Evolutionary conservation across 148 eudicot species (phyloP), one percentile per base, ranked within the genome.

Genomic region (Spergularia bocconei): DNA sequence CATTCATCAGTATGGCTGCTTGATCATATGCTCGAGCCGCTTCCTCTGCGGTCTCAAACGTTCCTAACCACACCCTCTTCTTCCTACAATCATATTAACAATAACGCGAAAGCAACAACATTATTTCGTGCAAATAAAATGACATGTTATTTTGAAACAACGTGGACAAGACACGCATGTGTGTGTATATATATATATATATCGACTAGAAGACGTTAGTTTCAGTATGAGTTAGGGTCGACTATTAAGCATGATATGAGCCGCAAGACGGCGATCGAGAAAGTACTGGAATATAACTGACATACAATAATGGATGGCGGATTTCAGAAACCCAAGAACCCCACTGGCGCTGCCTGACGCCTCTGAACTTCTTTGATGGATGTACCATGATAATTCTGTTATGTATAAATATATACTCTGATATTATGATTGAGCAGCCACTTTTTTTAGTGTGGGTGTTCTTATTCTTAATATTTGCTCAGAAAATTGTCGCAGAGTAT

Each of bases 301-400:
- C 82, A 72, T 89, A 93, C 98, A 93, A 76, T 66, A 91, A 81
- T 69, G 98, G 98, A 58, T 93, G 98, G 80, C 96, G 96, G 73
- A 93, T 89, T 75, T 93, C 98, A 6, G 98, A 89, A 17, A 93
- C 98, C 98, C 98, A 93, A 21, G 98, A 93, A 72, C 98, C 98
- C 98, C 96, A 93, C 86, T 93, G 98, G 74, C 98, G 91, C 63
- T 93, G 98, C 87, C 96, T 87, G 86, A 93, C 98, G 70, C 98
- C 98, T 85, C 91, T 87, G 89, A 86, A 93, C 86, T 93, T 93
- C 77, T 85, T 93, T 19, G 89, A 68, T 38, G 88, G 82, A 78
- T 78, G 90, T 86, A 88, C 92, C 95, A 89, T n/a, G n/a, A n/a
- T 89, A 33, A 67, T 60, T 41, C n/a, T 48, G 13, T 48, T n/a